Percentiles rank a stretch among this genome's conserved stretches.
Evolutionary conservation across 768 basidiomycete genomes (phyloP).

Genomic region (Lentinus brumalis): DNA sequence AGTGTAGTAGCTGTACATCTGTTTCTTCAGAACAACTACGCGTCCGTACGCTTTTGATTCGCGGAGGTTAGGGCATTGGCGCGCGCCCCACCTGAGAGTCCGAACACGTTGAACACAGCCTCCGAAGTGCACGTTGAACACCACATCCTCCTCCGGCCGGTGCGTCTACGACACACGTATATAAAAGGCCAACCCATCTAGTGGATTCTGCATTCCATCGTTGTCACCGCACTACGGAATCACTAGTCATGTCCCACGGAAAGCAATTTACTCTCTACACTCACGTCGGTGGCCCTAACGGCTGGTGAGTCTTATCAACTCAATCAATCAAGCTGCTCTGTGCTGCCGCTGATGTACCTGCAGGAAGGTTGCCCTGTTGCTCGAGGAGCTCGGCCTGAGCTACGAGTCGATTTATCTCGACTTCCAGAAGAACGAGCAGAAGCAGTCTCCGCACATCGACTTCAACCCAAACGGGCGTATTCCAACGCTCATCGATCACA

Average conservation of each 20-base stretch:
- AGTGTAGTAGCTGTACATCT: too few relatives aligned
- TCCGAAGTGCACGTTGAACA: too few relatives aligned
- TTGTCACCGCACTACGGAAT: background rate
- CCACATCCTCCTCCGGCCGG: too few relatives aligned
- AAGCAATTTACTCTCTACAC: slow-evolving; percentile 30
- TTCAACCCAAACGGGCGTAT: slow-evolving; percentile 39
- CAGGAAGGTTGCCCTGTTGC: slow-evolving; percentile 30
- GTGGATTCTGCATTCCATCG: too few relatives aligned
- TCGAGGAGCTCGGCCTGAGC: slow-evolving; percentile 30
- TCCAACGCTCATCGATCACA: slow-evolving; percentile 38
- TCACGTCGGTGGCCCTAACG: slow-evolving; percentile 23
- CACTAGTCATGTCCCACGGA: slow-evolving; percentile 25
- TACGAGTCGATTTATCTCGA: slow-evolving; percentile 32
- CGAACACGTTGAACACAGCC: too few relatives aligned
- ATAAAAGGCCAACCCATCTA: too few relatives aligned
- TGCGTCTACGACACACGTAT: too few relatives aligned
- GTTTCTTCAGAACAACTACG: too few relatives aligned
- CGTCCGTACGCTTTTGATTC: too few relatives aligned
- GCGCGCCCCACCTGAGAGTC: too few relatives aligned
- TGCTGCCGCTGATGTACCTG: background rate
- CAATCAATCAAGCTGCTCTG: too few relatives aligned
- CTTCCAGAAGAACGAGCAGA: slow-evolving; percentile 30
- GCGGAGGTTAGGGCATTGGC: too few relatives aligned
- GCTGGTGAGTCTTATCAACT: slow-evolving; percentile 15
- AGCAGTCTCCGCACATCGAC: slow-evolving; percentile 25